Percentiles rank a stretch among this genome's conserved stretches.
These are phyloP conservation scores for Hansenula anomala DNA, from an alignment of 1,139 yeast genomes.

Conservation along the genomic window DNA sequence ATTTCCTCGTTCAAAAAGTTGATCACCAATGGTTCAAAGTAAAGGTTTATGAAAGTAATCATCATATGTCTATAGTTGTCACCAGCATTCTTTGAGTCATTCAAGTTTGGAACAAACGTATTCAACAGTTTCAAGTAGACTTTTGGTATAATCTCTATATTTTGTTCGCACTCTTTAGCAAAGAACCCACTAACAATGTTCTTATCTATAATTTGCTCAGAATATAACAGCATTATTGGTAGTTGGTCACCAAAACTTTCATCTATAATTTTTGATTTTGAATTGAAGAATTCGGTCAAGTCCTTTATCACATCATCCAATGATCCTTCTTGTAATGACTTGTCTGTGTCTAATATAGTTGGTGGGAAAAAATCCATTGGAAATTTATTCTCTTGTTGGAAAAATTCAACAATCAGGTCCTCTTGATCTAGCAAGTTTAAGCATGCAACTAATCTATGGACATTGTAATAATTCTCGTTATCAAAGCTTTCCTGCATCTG, in stretches of 20 bases:
- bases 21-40: slow-evolving; percentile 32
- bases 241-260: slow-evolving; percentile 28
- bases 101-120: slow-evolving; percentile 22
- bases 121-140: slow-evolving; percentile 23
- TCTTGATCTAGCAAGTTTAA: slow-evolving; percentile 34
- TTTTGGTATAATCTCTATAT: slow-evolving; percentile 30
- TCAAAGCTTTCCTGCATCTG: slow-evolving; percentile 66
- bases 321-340: slow-evolving; percentile 25
- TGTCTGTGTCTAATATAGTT: slow-evolving; percentile 24
- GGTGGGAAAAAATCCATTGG: slow-evolving; percentile 29
- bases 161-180: slow-evolving; percentile 48
- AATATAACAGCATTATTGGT: slow-evolving; percentile 29
- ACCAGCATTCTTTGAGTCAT: slow-evolving; percentile 27
- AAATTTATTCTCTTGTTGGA: slow-evolving; percentile 40
- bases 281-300: slow-evolving; percentile 24
- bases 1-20: slow-evolving; percentile 36
- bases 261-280: slow-evolving; percentile 28
- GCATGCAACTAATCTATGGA: slow-evolving; percentile 31
- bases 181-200: slow-evolving; percentile 46
- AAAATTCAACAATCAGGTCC: slow-evolving; percentile 41
- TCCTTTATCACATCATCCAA: slow-evolving; percentile 20
- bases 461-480: slow-evolving; percentile 39
- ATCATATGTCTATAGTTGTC: slow-evolving; percentile 23
- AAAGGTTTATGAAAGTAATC: slow-evolving; percentile 27
- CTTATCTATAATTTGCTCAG: slow-evolving; percentile 26